Evolutionary conservation across 306 rosid species (phyloP), one percentile per base, ranked within the genome.

Genomic region (Cucurbita ficifolia): DNA sequence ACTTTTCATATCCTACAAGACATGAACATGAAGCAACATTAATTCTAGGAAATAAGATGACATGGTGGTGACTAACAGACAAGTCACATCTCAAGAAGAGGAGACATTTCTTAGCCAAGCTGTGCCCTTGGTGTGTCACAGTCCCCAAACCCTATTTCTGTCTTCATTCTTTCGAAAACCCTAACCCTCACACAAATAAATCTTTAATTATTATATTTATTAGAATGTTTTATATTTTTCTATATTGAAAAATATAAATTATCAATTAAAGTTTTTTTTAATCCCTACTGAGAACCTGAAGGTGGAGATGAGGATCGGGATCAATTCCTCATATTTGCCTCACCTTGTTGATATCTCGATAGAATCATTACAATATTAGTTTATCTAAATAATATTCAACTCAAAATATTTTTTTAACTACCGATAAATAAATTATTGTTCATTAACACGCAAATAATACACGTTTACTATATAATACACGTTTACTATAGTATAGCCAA

Each of bases 21-120:
- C 74, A 76, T 80, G 77, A 61, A 80, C 59, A 69, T 79, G 59
- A 75, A 81, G 54, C 50, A 45, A 45, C 50, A 82, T 75, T 78
- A 58, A 81, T 77, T 73, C 62, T 60, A 67, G 24, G 24, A 56
- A 76, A 63, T 60, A 39, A 17, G 16, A 55, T 57, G 50, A 2
- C 60, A 74, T 55, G 77, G 77, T 40, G 52, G 53, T 74, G 68
- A 74, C 40, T 74, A 24, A 18, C 51, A 57, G 70, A 74, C 77
- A 74, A 58, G 77, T 74, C 77, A 74, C 70, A 58, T 74, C 70
- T 16, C 14, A 5, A 13, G 17, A 54, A 55, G 77, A 74, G 52
- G 53, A 57, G 67, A 74, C 54, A 57, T 55, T 57, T 57, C 45
- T 57, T 42, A 57, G 56, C 54, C 45, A 45, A 58, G 77, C 58